phyloP scores from a whole-genome alignment of 129 eudicot species.

The Escallonia herrerae region DNA sequence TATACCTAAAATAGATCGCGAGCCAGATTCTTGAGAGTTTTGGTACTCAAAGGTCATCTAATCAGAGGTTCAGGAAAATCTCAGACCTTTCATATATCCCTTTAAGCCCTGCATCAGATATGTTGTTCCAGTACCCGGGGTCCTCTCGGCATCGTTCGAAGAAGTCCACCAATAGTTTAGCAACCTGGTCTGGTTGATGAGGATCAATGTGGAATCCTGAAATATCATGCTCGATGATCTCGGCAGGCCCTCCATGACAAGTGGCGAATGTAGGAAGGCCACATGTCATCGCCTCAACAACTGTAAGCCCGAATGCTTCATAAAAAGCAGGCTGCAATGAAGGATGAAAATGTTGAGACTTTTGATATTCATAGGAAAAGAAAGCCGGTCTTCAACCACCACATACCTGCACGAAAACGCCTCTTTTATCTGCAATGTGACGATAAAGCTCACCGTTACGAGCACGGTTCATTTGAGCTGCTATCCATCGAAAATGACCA shows the following conservation, averaged over 20 bases:
- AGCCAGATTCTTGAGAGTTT: background rate
- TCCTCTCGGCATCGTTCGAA: constrained; percentile 18
- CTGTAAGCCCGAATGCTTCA: constrained; percentile 38
- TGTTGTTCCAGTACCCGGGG: constrained; percentile 21
- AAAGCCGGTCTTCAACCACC: background rate
- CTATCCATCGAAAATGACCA: constrained; percentile 32
- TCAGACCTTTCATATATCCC: constrained; percentile 27
- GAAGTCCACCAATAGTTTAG: constrained; percentile 20
- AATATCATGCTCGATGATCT: constrained; percentile 26
- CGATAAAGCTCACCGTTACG: constrained; percentile 37
- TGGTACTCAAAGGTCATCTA: too few relatives aligned
- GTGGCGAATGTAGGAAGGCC: constrained; percentile 38
- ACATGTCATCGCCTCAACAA: constrained; percentile 36
- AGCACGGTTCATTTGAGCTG: constrained; percentile 36
- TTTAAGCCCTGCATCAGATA: constrained; percentile 22
- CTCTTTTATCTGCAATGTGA: constrained; percentile 29
- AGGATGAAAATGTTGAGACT: background rate
- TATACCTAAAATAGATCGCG: constrained; percentile 15
- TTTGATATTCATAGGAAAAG: background rate
- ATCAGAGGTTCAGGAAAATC: background rate
- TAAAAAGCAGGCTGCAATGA: constrained; percentile 28
- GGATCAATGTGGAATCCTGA: constrained; percentile 43
- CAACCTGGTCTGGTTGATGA: constrained; percentile 22
- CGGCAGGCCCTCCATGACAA: constrained; percentile 37
- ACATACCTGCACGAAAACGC: constrained; percentile 28